Evolutionary conservation across 2,329 filamentous ascomycete genomes (phyloP).

Genomic region (Lachnellula willkommii): DNA sequence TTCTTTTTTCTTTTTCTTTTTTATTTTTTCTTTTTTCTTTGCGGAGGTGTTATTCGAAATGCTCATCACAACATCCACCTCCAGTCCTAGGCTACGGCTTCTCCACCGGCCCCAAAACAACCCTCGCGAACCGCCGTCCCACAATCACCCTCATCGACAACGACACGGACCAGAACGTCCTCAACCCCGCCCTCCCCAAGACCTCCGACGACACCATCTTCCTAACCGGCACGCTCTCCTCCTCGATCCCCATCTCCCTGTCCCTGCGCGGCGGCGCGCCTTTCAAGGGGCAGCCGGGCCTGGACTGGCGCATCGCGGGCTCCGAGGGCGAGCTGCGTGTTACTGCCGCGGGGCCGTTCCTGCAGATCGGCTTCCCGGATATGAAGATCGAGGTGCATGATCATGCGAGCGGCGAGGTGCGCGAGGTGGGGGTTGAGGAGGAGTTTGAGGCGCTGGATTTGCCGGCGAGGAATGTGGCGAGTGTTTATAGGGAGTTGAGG

Average conservation of each 20-base stretch:
- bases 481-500: conserved; percentile 16
- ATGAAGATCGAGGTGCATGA: conserved; percentile 16
- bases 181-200: conserved; percentile 7
- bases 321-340: conserved; percentile 41
- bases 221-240: conserved; percentile 12
- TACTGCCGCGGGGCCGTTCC: conserved; percentile 10
- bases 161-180: background rate
- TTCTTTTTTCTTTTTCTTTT: background rate
- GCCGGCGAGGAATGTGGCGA: conserved; percentile 19
- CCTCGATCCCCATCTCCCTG: conserved; percentile 14
- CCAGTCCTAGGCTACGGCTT: conserved; percentile 19
- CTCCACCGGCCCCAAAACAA: conserved; percentile 4
- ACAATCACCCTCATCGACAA: conserved; percentile 6
- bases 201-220: conserved; percentile 21
- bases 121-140: conserved; percentile 11
- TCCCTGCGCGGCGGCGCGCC: conserved; percentile 16
- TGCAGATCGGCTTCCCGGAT: conserved; percentile 16
- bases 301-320: conserved; percentile 49
- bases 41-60: background rate
- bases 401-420: conserved; percentile 7
- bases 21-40: conserved; percentile 1
- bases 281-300: conserved; percentile 10
- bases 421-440: conserved; percentile 12
- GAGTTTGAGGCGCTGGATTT: conserved; percentile 8
- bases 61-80: background rate